These are phyloP conservation scores for Plantago ovata DNA, from an alignment of 257 asterid species.

Conservation along the genomic window DNA sequence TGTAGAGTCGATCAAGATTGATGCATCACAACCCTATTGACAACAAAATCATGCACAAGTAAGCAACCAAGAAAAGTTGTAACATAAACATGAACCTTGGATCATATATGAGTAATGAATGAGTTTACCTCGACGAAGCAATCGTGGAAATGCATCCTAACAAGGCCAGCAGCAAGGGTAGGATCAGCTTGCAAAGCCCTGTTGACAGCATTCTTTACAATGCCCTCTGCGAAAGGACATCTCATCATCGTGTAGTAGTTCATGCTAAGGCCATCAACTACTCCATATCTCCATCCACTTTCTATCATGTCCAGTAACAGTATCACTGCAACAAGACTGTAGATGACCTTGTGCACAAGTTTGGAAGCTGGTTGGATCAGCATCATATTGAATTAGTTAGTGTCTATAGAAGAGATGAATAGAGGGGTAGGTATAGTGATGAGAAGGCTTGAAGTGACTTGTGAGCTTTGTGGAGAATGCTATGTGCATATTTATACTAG, in stretches of 20 bases:
- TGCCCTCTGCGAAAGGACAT: conserved; percentile 65
- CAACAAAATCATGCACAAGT: not conserved
- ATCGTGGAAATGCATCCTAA: conserved; percentile 96
- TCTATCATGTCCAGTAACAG: conserved; percentile 27
- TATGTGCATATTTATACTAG: conserved; percentile 7
- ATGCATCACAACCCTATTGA: conserved; percentile 91
- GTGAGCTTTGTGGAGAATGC: not conserved
- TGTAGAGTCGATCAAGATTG: conserved; percentile 72
- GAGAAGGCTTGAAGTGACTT: not conserved
- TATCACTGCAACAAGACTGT: conserved; percentile 26
- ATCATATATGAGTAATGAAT: not conserved
- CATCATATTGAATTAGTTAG: not conserved
- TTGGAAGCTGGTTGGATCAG: not conserved
- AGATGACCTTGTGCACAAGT: conserved; percentile 25
- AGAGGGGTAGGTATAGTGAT: no score
- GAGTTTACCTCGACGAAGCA: conserved; percentile 72
- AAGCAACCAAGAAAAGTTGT: not conserved
- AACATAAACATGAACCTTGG: not conserved
- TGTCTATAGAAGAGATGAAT: not conserved
- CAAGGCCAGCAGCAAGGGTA: conserved; percentile 75
- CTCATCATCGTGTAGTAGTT: conserved; percentile 48
- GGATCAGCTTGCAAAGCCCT: conserved; percentile 66
- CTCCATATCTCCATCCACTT: conserved; percentile 34
- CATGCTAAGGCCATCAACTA: conserved; percentile 55
- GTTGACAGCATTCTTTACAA: conserved; percentile 46